Evolutionary conservation across 2,329 filamentous ascomycete species (phyloP), one percentile per base, ranked within the genome.

Genomic region (Beauveria bassiana): DNA sequence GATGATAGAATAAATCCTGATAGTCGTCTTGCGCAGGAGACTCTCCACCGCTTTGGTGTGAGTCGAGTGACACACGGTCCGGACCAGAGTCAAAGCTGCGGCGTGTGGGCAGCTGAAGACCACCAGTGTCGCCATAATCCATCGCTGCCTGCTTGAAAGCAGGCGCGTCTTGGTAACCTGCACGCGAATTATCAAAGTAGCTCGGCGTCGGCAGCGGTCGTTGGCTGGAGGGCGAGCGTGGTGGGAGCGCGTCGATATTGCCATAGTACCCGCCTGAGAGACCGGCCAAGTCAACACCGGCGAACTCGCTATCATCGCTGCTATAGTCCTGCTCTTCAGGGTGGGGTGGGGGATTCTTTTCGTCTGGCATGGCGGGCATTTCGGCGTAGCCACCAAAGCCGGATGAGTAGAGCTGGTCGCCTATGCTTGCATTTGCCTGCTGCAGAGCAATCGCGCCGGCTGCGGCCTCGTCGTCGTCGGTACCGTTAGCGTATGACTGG

Each of bases 61-160:
- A 79, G 70, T 83, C 74, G 51, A 86, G 66, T 1, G 82, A 85
- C 20, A 81, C 81, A 16, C 79, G 81, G 72, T 98, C 95, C 67
- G 97, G 95, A 2, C 91, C 93, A 71, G 96, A 91, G 67, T 98
- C 93, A 68, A 95, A 97, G 74, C 92, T 97, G 68, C 92, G 79
- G 63, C 91, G 85, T 55, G 81, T 85, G 2, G 93, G 92, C 62
- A 90, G 84, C 64, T 92, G 86, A 31, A 97, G 75, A 1, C 95
- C 95, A 46, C 93, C 95, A n/a, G 92, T 97, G 8, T 90, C 93
- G 55, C 86, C 89, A 52, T 91, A 92, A 73, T 98, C 93, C 56
- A 96, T 88, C 59, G 89, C 84, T 6, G 89, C 91, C 60, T 86
- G 81, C 16, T 77, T 70, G 65, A 82, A 82, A 7, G 77, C 76